These are phyloP conservation scores for Notholithocarpus densiflorus DNA, from an alignment of 306 rosid genomes.

Conservation along the genomic window DNA sequence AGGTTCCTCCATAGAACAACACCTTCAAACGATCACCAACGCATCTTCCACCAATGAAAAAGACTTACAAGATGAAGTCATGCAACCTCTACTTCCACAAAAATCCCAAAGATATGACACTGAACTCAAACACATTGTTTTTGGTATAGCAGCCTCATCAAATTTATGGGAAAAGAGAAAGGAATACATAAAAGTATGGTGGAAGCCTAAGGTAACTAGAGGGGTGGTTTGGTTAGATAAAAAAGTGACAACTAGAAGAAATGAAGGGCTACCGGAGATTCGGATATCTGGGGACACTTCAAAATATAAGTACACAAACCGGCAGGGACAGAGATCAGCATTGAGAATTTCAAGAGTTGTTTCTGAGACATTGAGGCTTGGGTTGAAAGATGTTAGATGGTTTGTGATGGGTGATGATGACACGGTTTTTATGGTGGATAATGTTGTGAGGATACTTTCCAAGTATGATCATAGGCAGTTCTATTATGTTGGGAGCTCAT, in stretches of 20 bases:
- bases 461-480: conserved; percentile 77
- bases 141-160: conserved; percentile 86
- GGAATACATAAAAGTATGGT: conserved; percentile 82
- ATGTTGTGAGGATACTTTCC: conserved; percentile 56
- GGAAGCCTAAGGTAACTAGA: conserved; percentile 76
- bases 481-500: conserved; percentile 78
- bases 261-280: conserved; percentile 65
- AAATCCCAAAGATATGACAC: conserved; percentile 37
- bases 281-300: conserved; percentile 60
- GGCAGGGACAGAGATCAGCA: conserved; percentile 78
- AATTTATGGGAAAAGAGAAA: conserved; percentile 62
- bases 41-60: conserved; percentile 19
- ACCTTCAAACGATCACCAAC: conserved; percentile 31
- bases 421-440: conserved; percentile 74
- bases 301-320: conserved; percentile 53
- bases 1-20: conserved; percentile 22
- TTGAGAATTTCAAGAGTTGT: conserved; percentile 80
- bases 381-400: conserved; percentile 88
- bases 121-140: conserved; percentile 61
- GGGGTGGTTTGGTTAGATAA: conserved; percentile 85
- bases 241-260: conserved; percentile 21
- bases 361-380: conserved; percentile 76
- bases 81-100: conserved; percentile 20
- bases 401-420: conserved; percentile 95
- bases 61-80: neutral